These are phyloP conservation scores for Peronospora belbahrii DNA, from an alignment of 352 stramenopile species.

Conservation along the genomic window DNA sequence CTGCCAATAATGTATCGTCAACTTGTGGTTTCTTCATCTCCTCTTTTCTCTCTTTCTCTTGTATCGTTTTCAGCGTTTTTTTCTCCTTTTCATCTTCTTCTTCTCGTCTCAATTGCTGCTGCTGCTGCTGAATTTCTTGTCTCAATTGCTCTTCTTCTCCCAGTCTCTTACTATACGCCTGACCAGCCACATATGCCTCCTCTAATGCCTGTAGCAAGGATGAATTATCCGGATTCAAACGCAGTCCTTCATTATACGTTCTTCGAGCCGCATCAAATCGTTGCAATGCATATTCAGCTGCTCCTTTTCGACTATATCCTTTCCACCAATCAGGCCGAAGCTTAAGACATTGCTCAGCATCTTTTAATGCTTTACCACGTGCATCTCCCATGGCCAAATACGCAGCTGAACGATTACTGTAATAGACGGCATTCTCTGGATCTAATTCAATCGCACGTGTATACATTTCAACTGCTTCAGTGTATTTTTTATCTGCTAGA, in stretches of 20 bases:
- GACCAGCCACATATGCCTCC: slow-evolving; percentile 62
- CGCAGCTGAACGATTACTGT: slow-evolving; percentile 79
- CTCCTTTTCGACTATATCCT: slow-evolving; percentile 78
- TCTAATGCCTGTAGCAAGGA: slow-evolving; percentile 59
- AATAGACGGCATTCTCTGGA: slow-evolving; percentile 81
- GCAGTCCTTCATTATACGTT: slow-evolving; percentile 63
- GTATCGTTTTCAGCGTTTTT: too few relatives aligned
- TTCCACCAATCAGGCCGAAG: slow-evolving; percentile 82
- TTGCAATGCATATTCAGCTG: slow-evolving; percentile 64
- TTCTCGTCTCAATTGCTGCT: slow-evolving; percentile 12
- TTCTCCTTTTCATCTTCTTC: slow-evolving; percentile 6
- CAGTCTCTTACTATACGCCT: slow-evolving; percentile 52
- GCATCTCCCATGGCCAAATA: slow-evolving; percentile 75
- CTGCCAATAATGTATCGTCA: slow-evolving; percentile 59
- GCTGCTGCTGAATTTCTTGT: slow-evolving; percentile 31
- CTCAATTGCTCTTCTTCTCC: slow-evolving; percentile 38
- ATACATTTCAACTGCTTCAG: slow-evolving; percentile 77
- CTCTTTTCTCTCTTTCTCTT: slow-evolving; percentile 16
- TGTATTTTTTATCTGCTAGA: slow-evolving; percentile 51
- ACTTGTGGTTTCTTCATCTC: slow-evolving; percentile 24
- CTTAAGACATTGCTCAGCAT: slow-evolving; percentile 74
- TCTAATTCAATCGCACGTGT: slow-evolving; percentile 74
- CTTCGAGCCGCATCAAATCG: slow-evolving; percentile 64
- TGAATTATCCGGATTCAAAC: slow-evolving; percentile 61
- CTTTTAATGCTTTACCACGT: slow-evolving; percentile 66